These are phyloP conservation scores for Fonsecaea pugnacius DNA, from an alignment of 2,329 filamentous ascomycete species.

Conservation along the genomic window DNA sequence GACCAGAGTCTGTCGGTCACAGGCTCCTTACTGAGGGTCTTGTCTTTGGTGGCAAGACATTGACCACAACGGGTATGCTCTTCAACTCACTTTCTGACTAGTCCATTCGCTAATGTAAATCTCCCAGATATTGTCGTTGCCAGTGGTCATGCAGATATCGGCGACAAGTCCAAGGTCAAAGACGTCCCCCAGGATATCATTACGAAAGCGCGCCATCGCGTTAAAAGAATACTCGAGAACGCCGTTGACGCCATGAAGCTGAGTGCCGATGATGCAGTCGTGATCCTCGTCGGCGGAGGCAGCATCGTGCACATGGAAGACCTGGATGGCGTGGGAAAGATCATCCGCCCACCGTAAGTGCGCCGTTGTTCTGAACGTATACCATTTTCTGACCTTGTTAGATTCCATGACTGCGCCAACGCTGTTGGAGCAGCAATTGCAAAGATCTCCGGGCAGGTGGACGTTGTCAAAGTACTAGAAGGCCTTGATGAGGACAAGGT, in stretches of 20 bases:
- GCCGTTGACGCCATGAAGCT: constrained; percentile 63
- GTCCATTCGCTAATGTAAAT: not conserved
- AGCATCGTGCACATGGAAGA: constrained; percentile 56
- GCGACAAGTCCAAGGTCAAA: constrained; percentile 36
- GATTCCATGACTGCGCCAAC: constrained; percentile 61
- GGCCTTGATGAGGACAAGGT: constrained; percentile 37
- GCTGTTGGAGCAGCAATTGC: constrained; percentile 65
- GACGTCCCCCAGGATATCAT: constrained; percentile 42
- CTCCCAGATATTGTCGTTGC: constrained; percentile 51
- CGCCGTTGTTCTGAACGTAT: not conserved
- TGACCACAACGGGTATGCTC: constrained; percentile 59
- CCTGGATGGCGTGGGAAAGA: constrained; percentile 56
- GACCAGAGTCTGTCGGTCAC: constrained; percentile 62
- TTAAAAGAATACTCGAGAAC: constrained; percentile 55
- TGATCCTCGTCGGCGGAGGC: constrained; percentile 64
- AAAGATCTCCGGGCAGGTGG: constrained; percentile 59
- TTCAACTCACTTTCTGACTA: not conserved
- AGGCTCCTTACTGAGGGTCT: constrained; percentile 53
- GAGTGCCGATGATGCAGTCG: constrained; percentile 53
- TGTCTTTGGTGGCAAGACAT: constrained; percentile 58
- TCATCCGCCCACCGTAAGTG: constrained; percentile 52
- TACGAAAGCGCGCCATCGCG: constrained; percentile 43
- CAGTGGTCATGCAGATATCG: constrained; percentile 39
- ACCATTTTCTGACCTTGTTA: not conserved
- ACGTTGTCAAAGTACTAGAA: constrained; percentile 52